These are phyloP conservation scores for Diaporthe vexans DNA, from an alignment of 2,329 filamentous ascomycete species.

Conservation along the genomic window DNA sequence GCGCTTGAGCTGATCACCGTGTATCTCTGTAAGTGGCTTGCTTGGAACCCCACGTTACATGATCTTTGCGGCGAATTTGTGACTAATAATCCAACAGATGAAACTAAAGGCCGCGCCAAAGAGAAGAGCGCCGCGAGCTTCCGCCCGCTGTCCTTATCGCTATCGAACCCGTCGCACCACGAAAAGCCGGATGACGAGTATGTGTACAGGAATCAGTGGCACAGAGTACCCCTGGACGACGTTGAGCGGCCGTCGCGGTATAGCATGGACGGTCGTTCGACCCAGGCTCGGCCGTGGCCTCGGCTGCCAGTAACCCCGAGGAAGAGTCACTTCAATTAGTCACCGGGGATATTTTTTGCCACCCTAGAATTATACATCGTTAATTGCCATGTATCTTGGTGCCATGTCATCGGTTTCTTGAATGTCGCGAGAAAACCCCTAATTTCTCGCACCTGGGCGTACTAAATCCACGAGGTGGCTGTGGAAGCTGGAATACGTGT, in stretches of 20 bases:
- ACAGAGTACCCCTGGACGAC: slow-evolving; percentile 14
- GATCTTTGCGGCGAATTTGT: neutral
- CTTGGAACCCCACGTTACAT: too few relatives aligned
- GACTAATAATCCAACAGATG: neutral
- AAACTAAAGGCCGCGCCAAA: slow-evolving; percentile 20
- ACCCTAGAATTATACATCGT: neutral
- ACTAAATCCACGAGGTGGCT: too few relatives aligned
- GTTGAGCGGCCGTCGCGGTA: slow-evolving; percentile 27
- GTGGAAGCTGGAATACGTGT: too few relatives aligned
- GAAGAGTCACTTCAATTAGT: slow-evolving; percentile 22
- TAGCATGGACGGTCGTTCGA: slow-evolving; percentile 5
- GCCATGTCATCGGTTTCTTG: neutral
- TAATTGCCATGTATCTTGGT: too few relatives aligned
- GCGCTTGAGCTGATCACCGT: slow-evolving; percentile 47
- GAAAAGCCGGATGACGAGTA: slow-evolving; percentile 23
- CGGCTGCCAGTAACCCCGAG: slow-evolving; percentile 12
- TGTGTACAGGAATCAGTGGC: slow-evolving; percentile 4
- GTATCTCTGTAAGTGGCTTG: slow-evolving; percentile 46
- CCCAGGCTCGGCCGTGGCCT: slow-evolving; percentile 10
- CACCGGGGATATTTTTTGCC: too few relatives aligned
- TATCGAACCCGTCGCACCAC: neutral
- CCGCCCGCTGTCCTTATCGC: slow-evolving; percentile 4
- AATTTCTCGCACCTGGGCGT: too few relatives aligned
- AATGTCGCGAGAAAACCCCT: neutral
- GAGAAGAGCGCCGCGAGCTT: neutral